Base-by-base conservation (phyloP, 2,329 filamentous ascomycete genomes). In the Colletotrichum filicis region DNA sequence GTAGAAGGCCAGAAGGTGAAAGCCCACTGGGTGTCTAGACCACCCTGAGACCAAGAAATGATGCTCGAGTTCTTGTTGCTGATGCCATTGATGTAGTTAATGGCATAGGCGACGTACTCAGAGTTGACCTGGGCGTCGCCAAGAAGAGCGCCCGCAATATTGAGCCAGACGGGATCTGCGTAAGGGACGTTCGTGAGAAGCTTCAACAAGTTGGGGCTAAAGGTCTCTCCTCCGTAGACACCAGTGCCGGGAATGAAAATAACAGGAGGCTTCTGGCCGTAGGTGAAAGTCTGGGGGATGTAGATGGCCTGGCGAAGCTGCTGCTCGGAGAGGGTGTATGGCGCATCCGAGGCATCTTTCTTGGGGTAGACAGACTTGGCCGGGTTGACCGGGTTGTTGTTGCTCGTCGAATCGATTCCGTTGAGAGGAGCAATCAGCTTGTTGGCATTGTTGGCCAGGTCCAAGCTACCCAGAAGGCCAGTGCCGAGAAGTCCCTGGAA, bases 1-100 rank as follows among this genome's bases (percentile, higher is more conserved):
- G 85, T 87, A 1, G 85, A 87, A 0, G 87, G 87, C 86, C 86
- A 90, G 81, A 89, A 90, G 74, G 89, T 90, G 74, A 89, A 80
- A 0, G 86, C 87, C 89, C 89, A 91, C 77, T 91, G 89, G 0
- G 85, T 81, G 71, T 87, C 81, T 2, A 91, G 79, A 60, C 85
- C 86, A 19, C 89, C 89, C 78, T 91, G 88, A 0, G 87, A 89
- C 87, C 86, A 91, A 16, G 82, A 83, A n/a, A 90, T 78, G 24
- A 89, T 80, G 22, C 82, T 80, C 7, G 87, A 79, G 24, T 85
- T 82, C 26, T 80, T 77, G 57, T 76, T 74, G 56, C 81, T 83
- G 73, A 87, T 79, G 42, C 78, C 81, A 32, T 81, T 79, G 70
- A 90, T 83, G 79, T 90, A 91, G 80, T 90, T 88, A 73, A 90